phyloP scores from a whole-genome alignment of 306 rosid genomes.

The Cicer judaicum region DNA sequence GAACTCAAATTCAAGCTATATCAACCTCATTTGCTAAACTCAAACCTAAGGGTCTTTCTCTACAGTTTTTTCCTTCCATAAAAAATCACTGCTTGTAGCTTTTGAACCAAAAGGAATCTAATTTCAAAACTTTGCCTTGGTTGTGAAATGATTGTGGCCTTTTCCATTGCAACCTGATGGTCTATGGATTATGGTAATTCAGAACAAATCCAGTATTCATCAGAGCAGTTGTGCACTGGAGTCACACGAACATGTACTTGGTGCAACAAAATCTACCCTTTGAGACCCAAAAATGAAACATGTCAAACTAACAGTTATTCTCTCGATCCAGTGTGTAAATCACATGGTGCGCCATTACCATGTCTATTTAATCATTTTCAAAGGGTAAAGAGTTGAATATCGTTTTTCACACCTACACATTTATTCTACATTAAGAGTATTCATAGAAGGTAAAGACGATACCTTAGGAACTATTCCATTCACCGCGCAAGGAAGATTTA shows the following conservation, averaged over 20 bases:
- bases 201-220: conserved; percentile 9
- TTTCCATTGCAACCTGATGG: conserved; percentile 23
- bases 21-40: conserved; percentile 3
- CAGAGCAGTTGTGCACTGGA: conserved; percentile 19
- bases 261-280: conserved; percentile 21
- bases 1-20: conserved; percentile 23
- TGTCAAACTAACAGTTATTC: conserved; percentile 17
- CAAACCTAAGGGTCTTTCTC: conserved; percentile 8
- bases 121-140: conserved; percentile 22
- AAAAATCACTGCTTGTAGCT: not conserved
- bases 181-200: conserved; percentile 7
- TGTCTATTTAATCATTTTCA: not conserved
- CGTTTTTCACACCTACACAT: conserved; percentile 28
- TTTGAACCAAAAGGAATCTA: conserved; percentile 26
- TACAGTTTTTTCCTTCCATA: not conserved
- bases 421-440: conserved; percentile 30
- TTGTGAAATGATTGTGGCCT: conserved; percentile 5
- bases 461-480: conserved; percentile 93
- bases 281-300: conserved; percentile 7
- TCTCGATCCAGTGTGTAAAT: conserved; percentile 23
- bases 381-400: conserved; percentile 28
- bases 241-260: not conserved
- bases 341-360: not conserved
- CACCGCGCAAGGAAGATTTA: conserved; percentile 80
- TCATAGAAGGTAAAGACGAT: conserved; percentile 29